Conservation (phyloP, 129 eudicot species). For the Saussurea involucrata region DNA sequence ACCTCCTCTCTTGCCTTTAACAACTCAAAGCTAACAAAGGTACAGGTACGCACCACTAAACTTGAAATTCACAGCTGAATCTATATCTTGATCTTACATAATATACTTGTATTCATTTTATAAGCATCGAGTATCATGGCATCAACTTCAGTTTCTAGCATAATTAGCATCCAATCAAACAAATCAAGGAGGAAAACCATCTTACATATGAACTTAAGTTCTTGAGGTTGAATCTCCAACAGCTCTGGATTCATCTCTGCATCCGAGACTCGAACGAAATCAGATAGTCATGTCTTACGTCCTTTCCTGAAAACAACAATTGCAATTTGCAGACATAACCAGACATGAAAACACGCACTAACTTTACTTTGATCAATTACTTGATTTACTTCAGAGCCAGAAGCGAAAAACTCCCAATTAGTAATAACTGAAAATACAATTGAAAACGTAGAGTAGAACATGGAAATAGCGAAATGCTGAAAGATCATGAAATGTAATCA, state of each 20-base stretch:
- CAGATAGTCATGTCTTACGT: neutral
- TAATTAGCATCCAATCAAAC: neutral
- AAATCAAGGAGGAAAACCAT: neutral
- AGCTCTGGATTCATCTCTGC: constrained; percentile 38
- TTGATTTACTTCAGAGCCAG: neutral
- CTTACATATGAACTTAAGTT: constrained; percentile 49
- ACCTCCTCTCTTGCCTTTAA: neutral
- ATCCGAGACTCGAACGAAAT: constrained; percentile 16
- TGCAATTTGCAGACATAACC: neutral
- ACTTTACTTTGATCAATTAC: neutral
- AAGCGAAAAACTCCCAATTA: constrained; percentile 14
- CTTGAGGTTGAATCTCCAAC: constrained; percentile 55
- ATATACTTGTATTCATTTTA: neutral
- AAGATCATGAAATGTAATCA: neutral
- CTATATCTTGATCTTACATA: neutral
- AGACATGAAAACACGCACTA: neutral
- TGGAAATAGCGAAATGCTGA: neutral
- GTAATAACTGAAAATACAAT: neutral
- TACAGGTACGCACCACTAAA: neutral
- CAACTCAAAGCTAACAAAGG: neutral
- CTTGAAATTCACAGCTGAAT: neutral
- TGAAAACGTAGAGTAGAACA: neutral
- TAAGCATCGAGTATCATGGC: neutral
- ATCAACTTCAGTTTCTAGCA: neutral
- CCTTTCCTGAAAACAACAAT: neutral